Evolutionary conservation across 2,329 filamentous ascomycete species (phyloP), one percentile per base, ranked within the genome.

Genomic region (Colletotrichum chlorophyti): DNA sequence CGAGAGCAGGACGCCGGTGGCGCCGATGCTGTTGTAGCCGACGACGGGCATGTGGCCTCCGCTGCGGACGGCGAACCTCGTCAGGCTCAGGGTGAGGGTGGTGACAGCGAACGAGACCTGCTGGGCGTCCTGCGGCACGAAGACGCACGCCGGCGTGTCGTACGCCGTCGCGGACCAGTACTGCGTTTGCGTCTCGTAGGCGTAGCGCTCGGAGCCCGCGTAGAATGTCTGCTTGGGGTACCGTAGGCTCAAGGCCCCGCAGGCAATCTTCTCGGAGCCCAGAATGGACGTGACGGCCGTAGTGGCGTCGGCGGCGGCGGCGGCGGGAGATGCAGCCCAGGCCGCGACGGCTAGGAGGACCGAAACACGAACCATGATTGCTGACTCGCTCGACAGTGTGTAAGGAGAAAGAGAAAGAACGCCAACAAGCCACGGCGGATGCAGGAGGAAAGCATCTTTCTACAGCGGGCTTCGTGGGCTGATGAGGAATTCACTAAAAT

Each of bases 1-100:
- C 52, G 74, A 74, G 45, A 81, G 69, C 1, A 70, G 62, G 37
- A 72, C 63, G n/a, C 70, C 66, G 12, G 58, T 51, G 10, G 65
- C 64, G 32, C 67, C 62, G 32, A 68, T 67, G 53, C 65, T 68
- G 31, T 65, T 67, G 42, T 58, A 65, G 42, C 69, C 65, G 2
- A 65, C 60, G 3, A 68, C 65, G 9, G 66, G 68, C 58, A 67
- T 70, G 32, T 71, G 68, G 9, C 69, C 69, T 17, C 68, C 69
- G 34, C 68, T 65, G 14, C 66, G 63, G 46, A 70, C 46, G 1
- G 68, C 63, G 42, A 70, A 71, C 4, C 26, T 29, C 11, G 43
- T 55, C 34, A 47, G 19, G 42, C 64, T 63, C 26, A 62, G 34
- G 2, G 62, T 62, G 9, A 69, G 58, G 14, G 65, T 68, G 19